phyloP scores from a whole-genome alignment of 164 flowering plant genomes.

The Hamamelis virginiana region DNA sequence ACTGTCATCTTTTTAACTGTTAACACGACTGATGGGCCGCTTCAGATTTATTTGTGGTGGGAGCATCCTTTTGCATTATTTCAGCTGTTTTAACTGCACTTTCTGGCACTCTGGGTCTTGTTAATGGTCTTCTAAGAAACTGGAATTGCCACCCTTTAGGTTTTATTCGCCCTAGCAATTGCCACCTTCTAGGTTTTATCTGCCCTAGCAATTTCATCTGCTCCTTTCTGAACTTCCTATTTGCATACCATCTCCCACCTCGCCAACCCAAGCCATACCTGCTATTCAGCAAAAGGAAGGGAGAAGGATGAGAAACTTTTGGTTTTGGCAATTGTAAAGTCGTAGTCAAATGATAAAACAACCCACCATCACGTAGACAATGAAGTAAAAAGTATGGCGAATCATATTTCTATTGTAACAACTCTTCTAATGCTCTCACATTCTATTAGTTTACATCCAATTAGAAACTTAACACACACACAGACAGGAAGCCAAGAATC shows the following conservation, averaged over 20 bases:
- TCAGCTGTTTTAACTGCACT: constrained; percentile 28
- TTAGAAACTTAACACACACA: background rate
- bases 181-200: constrained; percentile 32
- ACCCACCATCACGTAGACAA: background rate
- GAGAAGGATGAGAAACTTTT: background rate
- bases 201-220: constrained; percentile 34
- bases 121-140: constrained; percentile 35
- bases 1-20: background rate
- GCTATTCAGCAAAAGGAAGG: constrained; percentile 8
- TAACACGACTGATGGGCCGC: constrained; percentile 16
- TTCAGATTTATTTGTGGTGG: constrained; percentile 1
- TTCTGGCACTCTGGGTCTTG: constrained; percentile 32
- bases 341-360: background rate
- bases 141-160: constrained; percentile 52
- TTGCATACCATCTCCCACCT: constrained; percentile 89
- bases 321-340: background rate
- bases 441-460: background rate
- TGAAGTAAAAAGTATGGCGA: background rate
- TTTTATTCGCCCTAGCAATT: constrained; percentile 51
- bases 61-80: constrained; percentile 15
- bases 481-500: background rate
- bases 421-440: background rate
- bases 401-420: background rate
- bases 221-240: constrained; percentile 64
- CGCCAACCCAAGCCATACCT: constrained; percentile 88